Evolutionary conservation across 495 filamentous ascomycete genomes (phyloP), one percentile per base, ranked within the genome.

Genomic region (Penicillium psychrofluorescens): DNA sequence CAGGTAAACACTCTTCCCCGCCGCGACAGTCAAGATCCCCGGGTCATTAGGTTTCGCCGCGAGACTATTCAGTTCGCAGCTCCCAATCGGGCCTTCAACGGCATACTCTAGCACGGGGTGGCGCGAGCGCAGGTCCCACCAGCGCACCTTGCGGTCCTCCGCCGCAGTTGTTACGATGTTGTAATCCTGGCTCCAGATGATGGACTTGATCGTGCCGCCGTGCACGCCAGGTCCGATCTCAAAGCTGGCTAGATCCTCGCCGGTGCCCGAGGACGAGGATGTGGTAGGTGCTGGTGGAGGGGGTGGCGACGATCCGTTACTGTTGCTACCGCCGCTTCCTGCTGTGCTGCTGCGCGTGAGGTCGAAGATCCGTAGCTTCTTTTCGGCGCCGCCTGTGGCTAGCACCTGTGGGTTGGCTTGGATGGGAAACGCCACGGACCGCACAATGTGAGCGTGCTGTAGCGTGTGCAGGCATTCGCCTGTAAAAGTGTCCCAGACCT

Each of bases 331-430:
- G 8, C 46, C 38, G 11, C 38, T 40, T 12, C 36, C 50, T 22
- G 58, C 54, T 22, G 22, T 22, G 41, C 56, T 55, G 31, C 63
- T 57, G 39, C 69, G 70, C 12, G 79, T 78, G 8, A 98, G 67
- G 53, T 97, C 94, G 61, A 89, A 98, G 45, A 98, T 86, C 40
- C 91, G 86, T 30, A 98, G 79, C 65, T 94, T 96, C 75, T 95
- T 95, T 67, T 98, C 92, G 59, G 84, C 84, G 14, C 92, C 91
- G 37, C 92, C 92, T 3, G 92, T 97, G 13, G 92, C 92, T 37
- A 97, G 78, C 15, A 85, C 78, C 38, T 83, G 80, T 11, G 86
- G 84, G 35, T 79, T 80, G n/a, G 80, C 79, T 48, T 80, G 74
- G 30, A 76, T 70, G 16, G 90, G 86, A 51, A 96, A 95, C 8